Base-by-base conservation (phyloP, 192 early-diverging fungal genomes). In the Mortierella hygrophila region DNA sequence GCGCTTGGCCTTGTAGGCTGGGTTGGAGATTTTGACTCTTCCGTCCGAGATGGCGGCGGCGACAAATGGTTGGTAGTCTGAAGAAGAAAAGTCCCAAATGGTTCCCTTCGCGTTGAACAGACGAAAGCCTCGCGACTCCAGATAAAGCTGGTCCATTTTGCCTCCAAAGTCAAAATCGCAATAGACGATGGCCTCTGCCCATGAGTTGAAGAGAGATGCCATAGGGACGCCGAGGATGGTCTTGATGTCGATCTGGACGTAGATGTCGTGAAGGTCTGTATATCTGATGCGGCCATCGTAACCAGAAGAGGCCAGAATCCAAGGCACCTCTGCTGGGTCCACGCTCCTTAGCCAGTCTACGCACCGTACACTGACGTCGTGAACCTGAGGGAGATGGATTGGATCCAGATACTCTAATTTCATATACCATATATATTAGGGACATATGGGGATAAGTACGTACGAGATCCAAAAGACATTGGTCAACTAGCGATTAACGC, bases 71-170 rank as follows among this genome's bases (percentile, higher is more conserved):
- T 86, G 84, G 18, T 70, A 86, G 11, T 86, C 78, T 1, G 84
- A 86, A 49, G 77, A 86, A 18, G 78, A 76, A 21, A 86, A 40
- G 72, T 86, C 84, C 84, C 84, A 86, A n/a, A 86, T 79, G n/a
- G 71, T 73, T 13, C 84, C 84, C 26, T 86, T 68, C 37, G 72
- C 70, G 47, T 70, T 77, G 37, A 86, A 86, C 44, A 81, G 13
- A 70, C 79, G 55, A 32, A 86, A 81, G 13, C 78, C 74, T 49
- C 70, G 46, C 16, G 55, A 74, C 40, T 86, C 84, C 6, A 68
- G 46, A 69, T 86, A 86, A 6, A 86, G 75, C 47, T 86, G 84
- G 38, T 81, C 76, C 38, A 86, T 29, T 46, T 77, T 86, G 13
- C 70, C 78, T 20, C 75, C 84, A n/a, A 76, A 77, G 47, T 86